These are phyloP conservation scores for Populus nigra DNA, from an alignment of 345 rosid species.

Conservation along the genomic window DNA sequence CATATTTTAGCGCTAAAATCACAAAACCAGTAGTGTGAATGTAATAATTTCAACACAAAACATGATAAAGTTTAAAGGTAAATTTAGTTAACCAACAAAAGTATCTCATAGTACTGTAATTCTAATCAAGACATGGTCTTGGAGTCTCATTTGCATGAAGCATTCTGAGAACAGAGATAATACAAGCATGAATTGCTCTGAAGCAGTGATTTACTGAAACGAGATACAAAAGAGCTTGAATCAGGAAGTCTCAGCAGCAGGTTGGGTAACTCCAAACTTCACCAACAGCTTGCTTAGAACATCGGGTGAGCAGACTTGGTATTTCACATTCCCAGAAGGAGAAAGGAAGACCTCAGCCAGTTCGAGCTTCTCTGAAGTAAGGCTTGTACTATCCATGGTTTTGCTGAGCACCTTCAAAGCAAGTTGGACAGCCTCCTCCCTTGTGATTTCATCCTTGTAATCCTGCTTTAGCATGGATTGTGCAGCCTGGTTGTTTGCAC, in stretches of 20 bases:
- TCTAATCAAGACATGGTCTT: background rate
- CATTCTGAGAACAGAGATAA: background rate
- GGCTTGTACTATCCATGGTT: constrained; percentile 98
- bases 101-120: background rate
- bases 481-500: constrained; percentile 97
- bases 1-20: background rate
- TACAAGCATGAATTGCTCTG: background rate
- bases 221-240: background rate
- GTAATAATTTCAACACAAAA: background rate
- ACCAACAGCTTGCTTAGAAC: constrained; percentile 72
- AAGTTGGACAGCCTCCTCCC: constrained; percentile 89
- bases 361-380: constrained; percentile 91
- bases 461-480: constrained; percentile 97
- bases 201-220: background rate
- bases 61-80: background rate
- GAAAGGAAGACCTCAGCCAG: constrained; percentile 76
- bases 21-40: background rate
- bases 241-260: constrained; percentile 62
- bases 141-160: constrained; percentile 1
- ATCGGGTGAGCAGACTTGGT: constrained; percentile 79
- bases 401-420: constrained; percentile 91
- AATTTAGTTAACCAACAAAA: background rate
- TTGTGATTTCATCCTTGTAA: constrained; percentile 79
- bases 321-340: constrained; percentile 79
- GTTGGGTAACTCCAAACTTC: constrained; percentile 78